Conservation (phyloP, 768 basidiomycete genomes). For the Jaapia argillacea region DNA sequence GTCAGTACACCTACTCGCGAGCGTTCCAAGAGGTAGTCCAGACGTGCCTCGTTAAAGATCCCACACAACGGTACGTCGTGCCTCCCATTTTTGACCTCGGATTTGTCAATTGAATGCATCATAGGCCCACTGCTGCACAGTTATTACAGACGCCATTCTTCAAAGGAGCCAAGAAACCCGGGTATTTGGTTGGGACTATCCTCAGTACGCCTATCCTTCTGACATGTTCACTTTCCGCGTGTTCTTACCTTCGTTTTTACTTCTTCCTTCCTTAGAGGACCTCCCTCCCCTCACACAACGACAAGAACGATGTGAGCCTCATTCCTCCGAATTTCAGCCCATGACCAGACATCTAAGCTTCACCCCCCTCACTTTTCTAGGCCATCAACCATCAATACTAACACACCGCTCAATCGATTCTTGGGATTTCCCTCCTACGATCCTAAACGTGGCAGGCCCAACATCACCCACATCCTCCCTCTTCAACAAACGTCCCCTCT, state of each 20-base stretch:
- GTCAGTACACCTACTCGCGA: constrained; percentile 65
- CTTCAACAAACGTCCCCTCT: too few species aligned
- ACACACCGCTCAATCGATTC: constrained; percentile 54
- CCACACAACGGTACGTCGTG: constrained; percentile 48
- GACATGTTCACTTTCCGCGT: too few species aligned
- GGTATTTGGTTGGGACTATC: constrained; percentile 68
- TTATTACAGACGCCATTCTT: constrained; percentile 78
- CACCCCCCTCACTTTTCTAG: too few species aligned
- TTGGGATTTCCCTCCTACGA: constrained; percentile 70
- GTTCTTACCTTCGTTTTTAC: too few species aligned
- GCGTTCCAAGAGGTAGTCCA: constrained; percentile 79
- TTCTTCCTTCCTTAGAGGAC: too few species aligned
- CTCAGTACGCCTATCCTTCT: too few species aligned
- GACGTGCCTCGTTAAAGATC: constrained; percentile 78
- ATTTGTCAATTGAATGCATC: background rate
- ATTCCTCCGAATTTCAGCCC: too few species aligned
- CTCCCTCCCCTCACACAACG: constrained; percentile 65
- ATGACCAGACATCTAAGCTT: too few species aligned
- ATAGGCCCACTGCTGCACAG: constrained; percentile 67
- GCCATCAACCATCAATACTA: constrained; percentile 27
- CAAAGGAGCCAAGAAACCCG: constrained; percentile 66
- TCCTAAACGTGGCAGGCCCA: too few species aligned
- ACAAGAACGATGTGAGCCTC: constrained; percentile 67
- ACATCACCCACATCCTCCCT: background rate
- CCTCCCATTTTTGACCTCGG: background rate